Evolutionary conservation across 345 rosid genomes (phyloP).

Genomic region (Salix koriyanagi): DNA sequence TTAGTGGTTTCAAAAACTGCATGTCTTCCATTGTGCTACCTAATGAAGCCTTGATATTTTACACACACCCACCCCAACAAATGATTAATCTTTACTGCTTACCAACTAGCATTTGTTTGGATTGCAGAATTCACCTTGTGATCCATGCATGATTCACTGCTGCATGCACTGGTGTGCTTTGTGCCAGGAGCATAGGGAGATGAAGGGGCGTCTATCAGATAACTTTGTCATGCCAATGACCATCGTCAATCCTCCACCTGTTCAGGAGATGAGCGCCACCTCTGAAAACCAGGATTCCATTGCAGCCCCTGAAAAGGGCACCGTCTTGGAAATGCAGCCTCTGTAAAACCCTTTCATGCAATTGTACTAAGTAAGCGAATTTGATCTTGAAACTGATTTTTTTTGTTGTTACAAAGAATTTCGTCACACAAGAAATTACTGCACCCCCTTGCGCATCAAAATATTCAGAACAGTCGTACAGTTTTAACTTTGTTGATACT

Average conservation of each 20-base stretch:
- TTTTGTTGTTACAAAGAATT: neutral
- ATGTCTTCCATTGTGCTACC: neutral
- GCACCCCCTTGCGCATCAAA: neutral
- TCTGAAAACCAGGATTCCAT: conserved; percentile 34
- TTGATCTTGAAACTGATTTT: neutral
- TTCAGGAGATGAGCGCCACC: conserved; percentile 74
- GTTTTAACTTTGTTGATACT: neutral
- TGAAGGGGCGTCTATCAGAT: conserved; percentile 33
- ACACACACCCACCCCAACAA: no score
- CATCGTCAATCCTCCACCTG: conserved; percentile 78
- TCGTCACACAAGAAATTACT: neutral
- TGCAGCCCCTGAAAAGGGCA: conserved; percentile 38
- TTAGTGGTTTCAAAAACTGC: neutral
- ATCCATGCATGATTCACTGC: conserved; percentile 23
- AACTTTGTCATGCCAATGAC: conserved; percentile 84
- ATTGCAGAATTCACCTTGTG: conserved; percentile 78
- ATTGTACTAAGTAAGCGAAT: neutral
- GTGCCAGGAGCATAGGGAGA: conserved; percentile 24
- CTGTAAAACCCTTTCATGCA: conserved; percentile 21
- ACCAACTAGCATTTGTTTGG: conserved; percentile 8
- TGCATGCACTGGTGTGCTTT: conserved; percentile 24
- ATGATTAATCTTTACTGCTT: neutral
- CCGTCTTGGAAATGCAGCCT: conserved; percentile 58
- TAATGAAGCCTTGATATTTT: neutral
- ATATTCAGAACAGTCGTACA: neutral